A percentile compares a stretch with the other conserved stretches of the same genome.
These are phyloP conservation scores for Pseudogymnoascus sp. DNA, from an alignment of 2,329 filamentous ascomycete genomes.

Conservation along the genomic window DNA sequence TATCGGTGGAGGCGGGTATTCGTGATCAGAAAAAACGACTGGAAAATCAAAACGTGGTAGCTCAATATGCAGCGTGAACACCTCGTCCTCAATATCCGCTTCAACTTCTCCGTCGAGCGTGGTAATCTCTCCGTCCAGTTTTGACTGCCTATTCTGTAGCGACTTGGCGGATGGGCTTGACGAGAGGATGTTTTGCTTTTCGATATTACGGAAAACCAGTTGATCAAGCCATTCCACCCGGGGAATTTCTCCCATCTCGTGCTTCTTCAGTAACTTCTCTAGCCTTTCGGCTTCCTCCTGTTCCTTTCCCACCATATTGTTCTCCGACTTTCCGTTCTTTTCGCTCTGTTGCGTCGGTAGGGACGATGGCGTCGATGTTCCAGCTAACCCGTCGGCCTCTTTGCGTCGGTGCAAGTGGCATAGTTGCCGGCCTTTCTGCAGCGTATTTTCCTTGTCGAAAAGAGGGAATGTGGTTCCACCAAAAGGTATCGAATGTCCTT, in stretches of 20 bases:
- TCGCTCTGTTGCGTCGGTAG: slow-evolving; percentile 46
- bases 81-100: slow-evolving; percentile 40
- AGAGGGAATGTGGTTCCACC: slow-evolving; percentile 85
- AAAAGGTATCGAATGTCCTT: slow-evolving; percentile 79
- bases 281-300: slow-evolving; percentile 81
- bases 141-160: slow-evolving; percentile 41
- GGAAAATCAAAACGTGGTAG: slow-evolving; percentile 93
- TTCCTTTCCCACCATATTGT: slow-evolving; percentile 56
- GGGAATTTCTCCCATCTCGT: slow-evolving; percentile 94
- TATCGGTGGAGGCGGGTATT: slow-evolving; percentile 79
- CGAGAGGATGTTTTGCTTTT: slow-evolving; percentile 63
- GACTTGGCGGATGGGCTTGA: slow-evolving; percentile 58
- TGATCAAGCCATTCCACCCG: slow-evolving; percentile 94
- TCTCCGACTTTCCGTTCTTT: slow-evolving; percentile 42
- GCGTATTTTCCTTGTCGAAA: slow-evolving; percentile 87
- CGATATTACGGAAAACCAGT: slow-evolving; percentile 82
- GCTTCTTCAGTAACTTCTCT: slow-evolving; percentile 88
- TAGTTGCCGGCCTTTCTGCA: slow-evolving; percentile 88
- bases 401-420: slow-evolving; percentile 77
- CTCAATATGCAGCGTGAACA: slow-evolving; percentile 82
- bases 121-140: slow-evolving; percentile 26
- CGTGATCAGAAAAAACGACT: slow-evolving; percentile 87
- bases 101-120: slow-evolving; percentile 33
- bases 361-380: slow-evolving; percentile 69
- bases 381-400: slow-evolving; percentile 76